phyloP scores from a whole-genome alignment of 2,329 filamentous ascomycete species.

The Juglanconis oblonga region DNA sequence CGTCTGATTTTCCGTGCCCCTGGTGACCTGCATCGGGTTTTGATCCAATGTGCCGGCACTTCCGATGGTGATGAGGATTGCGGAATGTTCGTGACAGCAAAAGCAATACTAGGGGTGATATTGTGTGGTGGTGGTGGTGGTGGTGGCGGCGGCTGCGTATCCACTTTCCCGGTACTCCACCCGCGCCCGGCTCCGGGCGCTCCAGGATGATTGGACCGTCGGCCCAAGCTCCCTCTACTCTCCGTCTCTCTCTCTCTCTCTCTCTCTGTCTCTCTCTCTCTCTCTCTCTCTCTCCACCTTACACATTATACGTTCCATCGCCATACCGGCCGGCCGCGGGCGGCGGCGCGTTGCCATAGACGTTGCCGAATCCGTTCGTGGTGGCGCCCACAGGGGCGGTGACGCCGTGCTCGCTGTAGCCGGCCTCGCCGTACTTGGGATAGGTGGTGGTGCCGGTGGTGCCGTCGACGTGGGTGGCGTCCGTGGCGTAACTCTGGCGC shows the following conservation, averaged over 20 bases:
- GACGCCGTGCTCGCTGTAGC: constrained; percentile 26
- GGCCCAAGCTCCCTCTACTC: too few relatives aligned
- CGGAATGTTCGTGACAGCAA: too few relatives aligned
- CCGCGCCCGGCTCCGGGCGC: too few relatives aligned
- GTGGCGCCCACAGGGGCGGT: neutral
- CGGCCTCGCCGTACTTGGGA: constrained; percentile 29
- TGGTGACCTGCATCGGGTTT: neutral
- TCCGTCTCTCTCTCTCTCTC: neutral
- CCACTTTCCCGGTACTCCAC: too few relatives aligned
- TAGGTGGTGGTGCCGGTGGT: constrained; percentile 19
- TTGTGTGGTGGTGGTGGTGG: too few relatives aligned
- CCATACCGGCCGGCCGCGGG: neutral
- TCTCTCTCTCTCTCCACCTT: neutral
- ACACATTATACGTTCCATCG: constrained; percentile 17
- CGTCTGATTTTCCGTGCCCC: neutral
- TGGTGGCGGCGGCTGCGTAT: too few relatives aligned
- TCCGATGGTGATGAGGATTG: too few relatives aligned
- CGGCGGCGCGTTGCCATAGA: neutral
- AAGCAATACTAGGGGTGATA: too few relatives aligned
- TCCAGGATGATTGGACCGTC: too few relatives aligned
- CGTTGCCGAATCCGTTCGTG: neutral
- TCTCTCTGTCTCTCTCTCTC: too few relatives aligned
- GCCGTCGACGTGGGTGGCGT: constrained; percentile 29
- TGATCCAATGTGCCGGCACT: neutral
- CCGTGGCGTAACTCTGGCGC: constrained; percentile 35